phyloP scores from a whole-genome alignment of 108 stramenopile species.

The Skeletonema marinoi region DNA sequence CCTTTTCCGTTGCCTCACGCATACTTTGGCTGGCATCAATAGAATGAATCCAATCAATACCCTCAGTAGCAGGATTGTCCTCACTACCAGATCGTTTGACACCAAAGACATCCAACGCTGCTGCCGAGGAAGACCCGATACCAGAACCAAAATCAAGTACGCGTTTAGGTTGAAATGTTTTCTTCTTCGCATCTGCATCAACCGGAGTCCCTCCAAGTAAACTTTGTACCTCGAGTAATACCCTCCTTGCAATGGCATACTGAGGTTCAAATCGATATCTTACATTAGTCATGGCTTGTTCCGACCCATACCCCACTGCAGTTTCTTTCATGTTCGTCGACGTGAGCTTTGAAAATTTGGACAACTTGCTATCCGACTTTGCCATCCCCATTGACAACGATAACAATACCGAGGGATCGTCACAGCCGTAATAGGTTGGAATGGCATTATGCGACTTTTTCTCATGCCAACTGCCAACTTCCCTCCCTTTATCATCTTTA shows the following conservation, averaged over 20 bases:
- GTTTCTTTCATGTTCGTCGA: constrained; percentile 15
- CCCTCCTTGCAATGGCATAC: constrained; percentile 65
- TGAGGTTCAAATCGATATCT: constrained; percentile 67
- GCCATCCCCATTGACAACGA: constrained; percentile 15
- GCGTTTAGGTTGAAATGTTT: constrained; percentile 55
- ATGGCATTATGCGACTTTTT: neutral
- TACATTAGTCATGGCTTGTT: constrained; percentile 65
- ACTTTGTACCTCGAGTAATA: constrained; percentile 66
- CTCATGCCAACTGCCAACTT: constrained; percentile 32
- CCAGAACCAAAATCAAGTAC: constrained; percentile 81
- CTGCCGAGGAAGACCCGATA: constrained; percentile 71
- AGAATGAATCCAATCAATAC: constrained; percentile 84
- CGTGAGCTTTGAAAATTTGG: constrained; percentile 2
- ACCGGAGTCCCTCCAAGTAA: constrained; percentile 45
- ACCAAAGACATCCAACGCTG: constrained; percentile 71
- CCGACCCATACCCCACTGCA: constrained; percentile 68
- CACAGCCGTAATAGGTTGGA: constrained; percentile 3
- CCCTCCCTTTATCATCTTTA: constrained; percentile 21
- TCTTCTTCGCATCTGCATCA: neutral
- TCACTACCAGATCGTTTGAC: constrained; percentile 12
- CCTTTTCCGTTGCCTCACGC: constrained; percentile 63
- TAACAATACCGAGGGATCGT: constrained; percentile 28
- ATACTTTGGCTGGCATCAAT: constrained; percentile 78
- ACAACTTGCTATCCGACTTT: constrained; percentile 1
- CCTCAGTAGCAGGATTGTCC: neutral